Conservation (phyloP, 1,139 yeast species). For the Scheffersomyces cryptocercus region DNA sequence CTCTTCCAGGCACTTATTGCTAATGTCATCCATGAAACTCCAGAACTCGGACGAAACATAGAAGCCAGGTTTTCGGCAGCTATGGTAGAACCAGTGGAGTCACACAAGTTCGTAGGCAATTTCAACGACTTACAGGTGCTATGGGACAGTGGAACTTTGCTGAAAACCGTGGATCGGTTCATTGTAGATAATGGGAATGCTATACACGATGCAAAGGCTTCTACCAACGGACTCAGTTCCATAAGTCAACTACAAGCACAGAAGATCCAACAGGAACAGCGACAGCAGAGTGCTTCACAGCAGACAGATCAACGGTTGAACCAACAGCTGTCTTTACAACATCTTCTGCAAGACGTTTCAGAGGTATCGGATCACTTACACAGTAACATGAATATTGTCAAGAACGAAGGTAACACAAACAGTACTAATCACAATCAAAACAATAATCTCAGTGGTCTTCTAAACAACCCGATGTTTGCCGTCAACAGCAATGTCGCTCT, state of each 20-base stretch:
- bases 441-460: neutral
- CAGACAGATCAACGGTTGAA: neutral
- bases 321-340: neutral
- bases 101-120: constrained; percentile 5
- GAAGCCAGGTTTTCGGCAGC: constrained; percentile 3
- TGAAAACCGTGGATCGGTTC: constrained; percentile 11
- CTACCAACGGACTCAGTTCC: constrained; percentile 4
- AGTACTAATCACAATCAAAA: neutral
- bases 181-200: constrained; percentile 9
- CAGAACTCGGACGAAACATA: neutral
- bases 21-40: constrained; percentile 5
- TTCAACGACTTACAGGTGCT: constrained; percentile 7
- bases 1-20: constrained; percentile 19
- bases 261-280: too few species aligned
- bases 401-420: neutral
- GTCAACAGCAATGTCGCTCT: neutral
- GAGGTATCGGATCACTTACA: neutral
- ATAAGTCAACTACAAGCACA: neutral
- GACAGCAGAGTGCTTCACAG: neutral
- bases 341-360: too few species aligned
- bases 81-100: constrained; percentile 6
- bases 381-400: neutral
- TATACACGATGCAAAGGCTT: constrained; percentile 11
- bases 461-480: neutral
- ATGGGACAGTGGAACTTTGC: constrained; percentile 13